Evolutionary conservation across 306 rosid genomes (phyloP), one percentile per base, ranked within the genome.

Genomic region (Prunus mira): DNA sequence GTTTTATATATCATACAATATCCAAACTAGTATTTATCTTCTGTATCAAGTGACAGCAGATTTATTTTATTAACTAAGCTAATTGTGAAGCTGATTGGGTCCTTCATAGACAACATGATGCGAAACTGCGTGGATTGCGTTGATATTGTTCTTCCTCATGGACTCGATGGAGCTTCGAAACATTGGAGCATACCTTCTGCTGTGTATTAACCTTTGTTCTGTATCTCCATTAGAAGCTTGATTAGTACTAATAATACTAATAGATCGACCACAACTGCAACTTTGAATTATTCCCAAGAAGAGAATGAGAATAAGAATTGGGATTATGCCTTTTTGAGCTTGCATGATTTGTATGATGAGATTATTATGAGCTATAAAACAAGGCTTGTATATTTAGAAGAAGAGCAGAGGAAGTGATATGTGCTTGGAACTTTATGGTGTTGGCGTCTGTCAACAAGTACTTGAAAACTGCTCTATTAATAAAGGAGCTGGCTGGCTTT

Each of bases 11-110:
- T 58, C 46, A 12, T 38, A 55, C 52, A 55, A 71, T 17, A 24
- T 28, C n/a, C 5, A 62, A 62, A 30, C 67, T 56, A 41, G 52
- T 9, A 32, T 9, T 2, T 56, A 56, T 52, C 57, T 18, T 15
- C 17, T 64, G 15, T 28, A 62, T 65, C 72, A 65, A 65, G 18
- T 24, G 65, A 75, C 34, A 51, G 55, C 15, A 75, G 18, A 65
- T 9, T 12, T 49, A 24, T 65, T 22, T 1, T 24, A 22, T 12
- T 30, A 34, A 43, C 18, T 73, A 47, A 80, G 55, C 83, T 80
- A 91, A 76, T 91, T 89, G 72, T 91, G 97, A 71, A 91, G 97
- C 51, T 81, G 97, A 78, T 91, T 88, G 67, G 97, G 92, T 67
- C 94, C 97, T 68, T 72, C 57, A 2, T 94, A 92, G 52, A 91